A percentile compares a stretch with the other conserved stretches of the same genome.
Conservation (phyloP, 225 moss, liverwort and hornwort species). For the Pleurozium schreberi region DNA sequence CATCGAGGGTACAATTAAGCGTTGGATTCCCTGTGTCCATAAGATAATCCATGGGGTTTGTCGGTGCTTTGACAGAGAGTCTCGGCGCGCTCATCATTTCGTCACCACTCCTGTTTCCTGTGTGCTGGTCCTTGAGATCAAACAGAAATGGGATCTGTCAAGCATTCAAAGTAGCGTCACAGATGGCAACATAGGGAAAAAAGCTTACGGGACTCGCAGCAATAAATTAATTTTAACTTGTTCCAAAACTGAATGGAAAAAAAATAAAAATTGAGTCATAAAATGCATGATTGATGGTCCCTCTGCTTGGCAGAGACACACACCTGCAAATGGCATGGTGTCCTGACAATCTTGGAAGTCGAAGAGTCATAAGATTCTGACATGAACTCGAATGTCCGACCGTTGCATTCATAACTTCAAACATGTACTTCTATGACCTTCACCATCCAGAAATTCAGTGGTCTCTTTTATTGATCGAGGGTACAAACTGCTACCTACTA, state of each 20-base stretch:
- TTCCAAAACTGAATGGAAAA: background rate
- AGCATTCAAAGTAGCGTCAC: background rate
- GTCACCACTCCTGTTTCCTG: background rate
- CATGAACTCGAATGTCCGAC: background rate
- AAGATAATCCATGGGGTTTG: conserved; percentile 12
- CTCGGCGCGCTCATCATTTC: conserved; percentile 10
- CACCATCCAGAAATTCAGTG: background rate
- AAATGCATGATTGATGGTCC: background rate
- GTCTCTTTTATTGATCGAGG: background rate
- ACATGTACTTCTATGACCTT: background rate
- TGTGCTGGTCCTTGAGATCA: background rate
- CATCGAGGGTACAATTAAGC: conserved; percentile 30
- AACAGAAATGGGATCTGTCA: conserved; percentile 13
- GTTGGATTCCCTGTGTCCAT: conserved; percentile 34
- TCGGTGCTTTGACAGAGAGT: conserved; percentile 10
- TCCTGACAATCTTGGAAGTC: background rate
- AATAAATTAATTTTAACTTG: background rate
- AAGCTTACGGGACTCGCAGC: background rate
- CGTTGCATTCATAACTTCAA: background rate
- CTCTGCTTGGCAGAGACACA: background rate
- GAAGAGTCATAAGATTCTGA: background rate
- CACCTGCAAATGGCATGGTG: background rate
- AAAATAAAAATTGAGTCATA: background rate
- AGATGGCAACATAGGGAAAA: background rate
- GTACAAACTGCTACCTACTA: background rate